Conservation (phyloP, 768 basidiomycete species). For the Pleurotus citrinopileatus region DNA sequence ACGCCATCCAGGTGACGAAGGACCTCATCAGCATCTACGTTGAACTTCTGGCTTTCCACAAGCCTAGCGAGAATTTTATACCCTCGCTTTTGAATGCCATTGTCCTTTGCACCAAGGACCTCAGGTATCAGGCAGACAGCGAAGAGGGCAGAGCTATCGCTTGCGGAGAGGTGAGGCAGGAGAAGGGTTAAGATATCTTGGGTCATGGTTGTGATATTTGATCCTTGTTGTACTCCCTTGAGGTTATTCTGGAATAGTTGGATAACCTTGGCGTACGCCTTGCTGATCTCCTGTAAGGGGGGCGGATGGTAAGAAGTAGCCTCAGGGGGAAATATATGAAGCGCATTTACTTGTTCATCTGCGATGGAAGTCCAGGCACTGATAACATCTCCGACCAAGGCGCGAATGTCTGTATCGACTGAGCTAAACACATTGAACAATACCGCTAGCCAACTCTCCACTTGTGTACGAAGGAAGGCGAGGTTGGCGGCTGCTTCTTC, state of each 20-base stretch:
- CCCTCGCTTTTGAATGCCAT: slow-evolving; percentile 91
- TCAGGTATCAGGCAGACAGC: slow-evolving; percentile 62
- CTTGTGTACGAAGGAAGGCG: slow-evolving; percentile 69
- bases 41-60: slow-evolving; percentile 59
- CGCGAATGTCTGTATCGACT: slow-evolving; percentile 69
- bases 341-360: slow-evolving; percentile 59
- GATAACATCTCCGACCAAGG: slow-evolving; percentile 86
- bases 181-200: slow-evolving; percentile 87
- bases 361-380: slow-evolving; percentile 84
- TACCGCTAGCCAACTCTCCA: slow-evolving; percentile 92
- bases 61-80: slow-evolving; percentile 85
- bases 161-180: slow-evolving; percentile 64
- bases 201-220: slow-evolving; percentile 57
- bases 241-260: slow-evolving; percentile 69
- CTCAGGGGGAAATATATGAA: slow-evolving; percentile 1
- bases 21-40: slow-evolving; percentile 51
- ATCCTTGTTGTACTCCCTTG: slow-evolving; percentile 32
- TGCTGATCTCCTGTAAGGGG: slow-evolving; percentile 62
- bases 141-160: slow-evolving; percentile 65
- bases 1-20: slow-evolving; percentile 65
- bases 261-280: slow-evolving; percentile 77
- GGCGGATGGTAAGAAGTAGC: not conserved
- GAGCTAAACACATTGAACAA: slow-evolving; percentile 96
- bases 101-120: slow-evolving; percentile 75
- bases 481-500: slow-evolving; percentile 67